Evolutionary conservation across 768 basidiomycete genomes (phyloP), one percentile per base, ranked within the genome.

Genomic region (Russula brevipes): DNA sequence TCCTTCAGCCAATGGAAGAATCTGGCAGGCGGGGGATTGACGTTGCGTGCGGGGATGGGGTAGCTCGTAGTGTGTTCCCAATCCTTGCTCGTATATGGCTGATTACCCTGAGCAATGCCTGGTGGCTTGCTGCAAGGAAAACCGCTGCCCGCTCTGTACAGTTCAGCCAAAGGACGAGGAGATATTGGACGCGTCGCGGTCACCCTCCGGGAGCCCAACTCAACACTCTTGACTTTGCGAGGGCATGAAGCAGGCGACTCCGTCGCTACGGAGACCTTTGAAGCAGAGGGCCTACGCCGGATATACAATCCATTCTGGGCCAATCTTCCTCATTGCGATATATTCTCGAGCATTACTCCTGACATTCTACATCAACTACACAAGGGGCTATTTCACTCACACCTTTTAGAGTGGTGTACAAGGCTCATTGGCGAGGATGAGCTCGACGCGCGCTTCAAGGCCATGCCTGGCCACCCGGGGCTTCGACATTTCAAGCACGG

Each of bases 281-380:
- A 24, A 24, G 24, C 24, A 24, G 24, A 31, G 1, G 49, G 49
- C 2, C 6, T 49, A 14, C 30, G 11, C 4, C 49, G 3, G 5
- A 31, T 50, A 12, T 33, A 8, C 8, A 8, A 61, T 2, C 69
- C 70, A 1, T 71, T 70, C 55, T 72, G 69, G 66, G 41, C 9
- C 9, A 5, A 19, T 7, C n/a, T 47, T 11, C 46, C 46, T 5
- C 19, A 47, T n/a, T 19, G n/a, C 2, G 46, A 47, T 24, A 47
- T 47, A 4, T 47, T 19, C 11, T 5, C 46, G 4, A 3, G n/a
- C 46, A 19, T 47, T n/a, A 47, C 19, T 3, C 46, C 46, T 8
- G 46, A 47, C 19, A 11, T 47, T 19, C 46, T 47, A 6, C 46
- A 47, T 24, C 46, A 47, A 47, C 4, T 47, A 19, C n/a, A 47